A percentile compares a stretch with the other conserved stretches of the same genome.
Conservation (phyloP, 441 rosid genomes). For the Adansonia grandidieri region DNA sequence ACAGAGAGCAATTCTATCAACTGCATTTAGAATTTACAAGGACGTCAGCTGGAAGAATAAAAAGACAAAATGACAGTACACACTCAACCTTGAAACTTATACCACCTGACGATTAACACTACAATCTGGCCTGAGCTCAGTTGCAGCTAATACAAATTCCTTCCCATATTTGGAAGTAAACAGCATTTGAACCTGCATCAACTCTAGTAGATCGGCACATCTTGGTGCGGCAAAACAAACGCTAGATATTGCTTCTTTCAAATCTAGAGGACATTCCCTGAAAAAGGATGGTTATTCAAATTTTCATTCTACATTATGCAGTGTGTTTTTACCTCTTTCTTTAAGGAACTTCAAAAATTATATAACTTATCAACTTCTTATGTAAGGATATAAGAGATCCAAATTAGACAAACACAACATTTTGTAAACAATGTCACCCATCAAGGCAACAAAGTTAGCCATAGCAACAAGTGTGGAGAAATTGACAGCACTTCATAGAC, state of each 20-base stretch:
- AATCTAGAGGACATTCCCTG: conserved; percentile 96
- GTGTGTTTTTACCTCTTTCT: not conserved
- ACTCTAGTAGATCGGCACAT: conserved; percentile 91
- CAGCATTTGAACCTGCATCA: conserved; percentile 85
- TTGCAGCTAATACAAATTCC: conserved; percentile 85
- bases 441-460: not conserved
- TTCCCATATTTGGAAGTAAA: conserved; percentile 83
- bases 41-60: conserved; percentile 13
- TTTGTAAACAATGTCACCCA: not conserved
- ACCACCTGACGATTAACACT: conserved; percentile 93
- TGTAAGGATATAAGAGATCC: conserved; percentile 3
- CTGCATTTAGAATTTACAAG: conserved; percentile 45
- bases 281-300: conserved; percentile 24
- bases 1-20: conserved; percentile 81
- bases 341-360: not conserved
- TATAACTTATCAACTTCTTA: not conserved
- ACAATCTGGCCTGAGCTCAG: conserved; percentile 87
- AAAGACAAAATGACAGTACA: conserved; percentile 15
- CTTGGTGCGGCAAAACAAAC: conserved; percentile 96
- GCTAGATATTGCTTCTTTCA: conserved; percentile 95
- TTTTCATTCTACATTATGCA: conserved; percentile 9
- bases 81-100: conserved; percentile 10
- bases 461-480: not conserved
- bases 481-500: not conserved
- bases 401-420: not conserved